phyloP scores from a whole-genome alignment of 768 basidiomycete genomes.

The Leucocoprinus leucothites region DNA sequence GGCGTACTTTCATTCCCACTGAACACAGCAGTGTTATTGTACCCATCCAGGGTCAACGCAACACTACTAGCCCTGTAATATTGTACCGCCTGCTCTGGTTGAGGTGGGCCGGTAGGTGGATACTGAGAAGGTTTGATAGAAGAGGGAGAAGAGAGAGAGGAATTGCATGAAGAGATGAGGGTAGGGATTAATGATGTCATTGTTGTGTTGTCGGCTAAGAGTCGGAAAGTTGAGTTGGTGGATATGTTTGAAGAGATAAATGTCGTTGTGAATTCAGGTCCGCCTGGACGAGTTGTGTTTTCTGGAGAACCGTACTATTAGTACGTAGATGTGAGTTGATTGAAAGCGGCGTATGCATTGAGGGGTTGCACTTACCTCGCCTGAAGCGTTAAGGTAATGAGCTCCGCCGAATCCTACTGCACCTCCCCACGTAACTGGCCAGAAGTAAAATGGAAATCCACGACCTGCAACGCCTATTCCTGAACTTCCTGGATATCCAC shows the following conservation, averaged over 20 bases:
- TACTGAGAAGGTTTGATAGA: conserved; percentile 25
- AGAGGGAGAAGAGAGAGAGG: conserved; percentile 25
- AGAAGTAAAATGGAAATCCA: conserved; percentile 63
- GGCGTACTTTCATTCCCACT: conserved; percentile 21
- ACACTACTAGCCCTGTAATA: conserved; percentile 69
- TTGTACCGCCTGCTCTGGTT: conserved; percentile 54
- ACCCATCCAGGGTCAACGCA: conserved; percentile 59
- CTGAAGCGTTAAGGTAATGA: conserved; percentile 19
- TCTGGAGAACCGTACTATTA: conserved; percentile 38
- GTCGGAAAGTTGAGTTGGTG: conserved; percentile 33
- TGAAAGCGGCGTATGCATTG: neutral
- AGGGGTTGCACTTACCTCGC: conserved; percentile 32
- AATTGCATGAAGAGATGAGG: conserved; percentile 24
- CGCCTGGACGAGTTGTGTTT: conserved; percentile 45
- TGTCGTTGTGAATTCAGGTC: conserved; percentile 34
- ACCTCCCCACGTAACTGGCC: conserved; percentile 43
- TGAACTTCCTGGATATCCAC: conserved; percentile 52
- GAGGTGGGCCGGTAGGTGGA: conserved; percentile 16
- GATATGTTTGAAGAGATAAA: conserved; percentile 31
- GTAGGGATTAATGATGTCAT: conserved; percentile 35
- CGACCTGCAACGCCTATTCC: conserved; percentile 44
- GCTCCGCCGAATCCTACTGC: conserved; percentile 18
- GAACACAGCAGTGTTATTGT: conserved; percentile 57
- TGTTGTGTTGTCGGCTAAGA: conserved; percentile 44
- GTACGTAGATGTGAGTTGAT: neutral